phyloP scores from a whole-genome alignment of 1,284 basidiomycete genomes.

The Cryptococcus hybrid region DNA sequence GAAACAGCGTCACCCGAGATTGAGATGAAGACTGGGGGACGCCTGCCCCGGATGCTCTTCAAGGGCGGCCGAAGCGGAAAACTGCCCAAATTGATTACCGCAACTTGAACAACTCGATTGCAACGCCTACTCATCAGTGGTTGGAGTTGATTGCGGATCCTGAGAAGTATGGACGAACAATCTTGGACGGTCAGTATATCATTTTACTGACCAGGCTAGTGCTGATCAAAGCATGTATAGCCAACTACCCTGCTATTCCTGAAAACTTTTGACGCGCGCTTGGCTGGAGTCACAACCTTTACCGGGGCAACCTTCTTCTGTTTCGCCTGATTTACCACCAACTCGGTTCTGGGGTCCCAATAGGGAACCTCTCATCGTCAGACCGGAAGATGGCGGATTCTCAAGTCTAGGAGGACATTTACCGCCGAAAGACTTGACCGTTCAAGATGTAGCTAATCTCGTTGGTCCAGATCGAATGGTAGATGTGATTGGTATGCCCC shows the following conservation, averaged over 20 bases:
- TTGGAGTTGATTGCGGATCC: constrained; percentile 46
- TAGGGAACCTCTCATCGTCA: constrained; percentile 42
- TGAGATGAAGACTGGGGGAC: no score
- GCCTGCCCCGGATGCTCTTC: no score
- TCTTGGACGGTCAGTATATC: constrained; percentile 25
- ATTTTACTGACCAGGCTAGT: neutral
- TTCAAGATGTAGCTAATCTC: constrained; percentile 70
- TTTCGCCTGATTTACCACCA: constrained; percentile 17
- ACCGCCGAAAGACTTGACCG: constrained; percentile 36
- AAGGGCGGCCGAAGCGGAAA: constrained; percentile 41
- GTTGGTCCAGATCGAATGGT: constrained; percentile 75
- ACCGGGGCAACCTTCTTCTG: neutral
- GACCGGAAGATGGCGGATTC: constrained; percentile 42
- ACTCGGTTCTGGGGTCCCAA: constrained; percentile 40
- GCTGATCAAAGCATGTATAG: neutral
- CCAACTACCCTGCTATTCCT: constrained; percentile 9
- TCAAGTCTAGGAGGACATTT: constrained; percentile 44
- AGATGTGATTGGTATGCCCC: constrained; percentile 79
- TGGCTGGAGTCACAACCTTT: constrained; percentile 17
- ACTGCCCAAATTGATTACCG: constrained; percentile 39
- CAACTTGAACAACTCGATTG: constrained; percentile 46
- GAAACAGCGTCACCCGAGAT: no score
- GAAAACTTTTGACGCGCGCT: constrained; percentile 7
- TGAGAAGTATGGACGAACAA: constrained; percentile 35
- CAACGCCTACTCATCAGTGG: constrained; percentile 47